Conservation (phyloP, 164 flowering plant genomes). For the Macadamia integrifolia region DNA sequence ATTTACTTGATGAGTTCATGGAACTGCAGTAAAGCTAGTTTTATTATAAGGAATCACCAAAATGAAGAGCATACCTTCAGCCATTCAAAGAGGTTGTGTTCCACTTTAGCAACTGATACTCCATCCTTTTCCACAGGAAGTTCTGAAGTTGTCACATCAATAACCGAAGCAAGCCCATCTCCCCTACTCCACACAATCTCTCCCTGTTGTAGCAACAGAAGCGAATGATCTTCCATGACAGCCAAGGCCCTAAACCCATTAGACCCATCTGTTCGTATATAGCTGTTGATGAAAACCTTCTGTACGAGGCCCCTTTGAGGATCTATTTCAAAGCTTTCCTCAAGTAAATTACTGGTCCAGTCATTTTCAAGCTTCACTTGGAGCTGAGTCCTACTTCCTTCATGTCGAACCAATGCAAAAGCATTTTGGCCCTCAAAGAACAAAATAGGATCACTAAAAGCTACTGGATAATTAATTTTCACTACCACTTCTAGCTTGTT, state of each 20-base stretch:
- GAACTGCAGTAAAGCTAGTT: neutral
- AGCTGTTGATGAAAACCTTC: conserved; percentile 78
- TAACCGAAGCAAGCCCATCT: conserved; percentile 90
- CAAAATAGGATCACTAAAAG: conserved; percentile 65
- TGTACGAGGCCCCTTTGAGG: conserved; percentile 58
- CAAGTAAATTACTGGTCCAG: conserved; percentile 42
- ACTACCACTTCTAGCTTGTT: conserved; percentile 55
- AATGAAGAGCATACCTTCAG: conserved; percentile 54
- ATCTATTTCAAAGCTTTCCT: conserved; percentile 63
- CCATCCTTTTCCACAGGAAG: conserved; percentile 82
- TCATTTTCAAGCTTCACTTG: conserved; percentile 59
- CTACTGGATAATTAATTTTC: conserved; percentile 36
- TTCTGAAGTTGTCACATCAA: conserved; percentile 80
- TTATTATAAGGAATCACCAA: neutral
- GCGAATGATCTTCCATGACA: conserved; percentile 96
- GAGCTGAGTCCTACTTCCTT: conserved; percentile 45
- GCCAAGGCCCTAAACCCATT: conserved; percentile 89
- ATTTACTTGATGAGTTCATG: neutral
- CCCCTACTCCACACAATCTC: conserved; percentile 94
- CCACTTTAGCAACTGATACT: conserved; percentile 93
- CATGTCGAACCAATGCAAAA: conserved; percentile 56
- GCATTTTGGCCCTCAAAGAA: conserved; percentile 64
- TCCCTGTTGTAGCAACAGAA: conserved; percentile 83
- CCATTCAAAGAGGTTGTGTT: conserved; percentile 89
- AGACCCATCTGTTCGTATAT: conserved; percentile 78